A percentile compares a stretch with the other conserved stretches of the same genome.
Conservation (phyloP, 495 filamentous ascomycete genomes). For the Glarea lozoyensis region DNA sequence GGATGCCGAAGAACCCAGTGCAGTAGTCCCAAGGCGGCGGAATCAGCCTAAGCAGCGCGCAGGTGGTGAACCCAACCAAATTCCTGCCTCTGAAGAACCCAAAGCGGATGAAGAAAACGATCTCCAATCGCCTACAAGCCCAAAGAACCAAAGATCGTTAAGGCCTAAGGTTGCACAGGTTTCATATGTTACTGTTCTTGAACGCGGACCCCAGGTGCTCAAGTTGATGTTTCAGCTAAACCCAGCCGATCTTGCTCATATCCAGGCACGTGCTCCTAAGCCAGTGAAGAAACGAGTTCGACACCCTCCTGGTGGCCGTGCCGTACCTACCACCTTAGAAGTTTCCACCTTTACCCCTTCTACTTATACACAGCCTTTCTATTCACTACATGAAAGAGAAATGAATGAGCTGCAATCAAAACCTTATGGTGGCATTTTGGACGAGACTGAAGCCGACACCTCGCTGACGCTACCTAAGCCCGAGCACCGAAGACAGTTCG, state of each 20-base stretch:
- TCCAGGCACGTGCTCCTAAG: constrained; percentile 40
- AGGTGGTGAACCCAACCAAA: neutral
- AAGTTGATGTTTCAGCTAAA: constrained; percentile 53
- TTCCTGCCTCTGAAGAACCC: neutral
- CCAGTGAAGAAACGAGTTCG: constrained; percentile 40
- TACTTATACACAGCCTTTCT: constrained; percentile 57
- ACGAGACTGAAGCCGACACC: constrained; percentile 84
- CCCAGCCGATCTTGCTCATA: constrained; percentile 46
- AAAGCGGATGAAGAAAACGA: constrained; percentile 14
- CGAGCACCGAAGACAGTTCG: constrained; percentile 74
- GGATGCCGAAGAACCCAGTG: constrained; percentile 9
- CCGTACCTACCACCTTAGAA: constrained; percentile 25
- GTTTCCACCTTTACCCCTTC: constrained; percentile 49
- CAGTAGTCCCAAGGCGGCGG: constrained; percentile 11
- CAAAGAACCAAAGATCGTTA: constrained; percentile 25
- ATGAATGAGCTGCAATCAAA: constrained; percentile 84
- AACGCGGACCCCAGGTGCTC: constrained; percentile 32
- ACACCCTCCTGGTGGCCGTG: constrained; percentile 22
- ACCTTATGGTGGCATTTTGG: constrained; percentile 90
- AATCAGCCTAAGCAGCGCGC: constrained; percentile 10
- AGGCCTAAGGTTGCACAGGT: constrained; percentile 21
- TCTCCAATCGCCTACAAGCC: constrained; percentile 7
- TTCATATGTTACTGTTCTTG: constrained; percentile 24
- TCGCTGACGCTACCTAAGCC: constrained; percentile 73
- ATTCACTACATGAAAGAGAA: constrained; percentile 78